Conservation (phyloP, 768 basidiomycete species). For the Exidia glandulosa region DNA sequence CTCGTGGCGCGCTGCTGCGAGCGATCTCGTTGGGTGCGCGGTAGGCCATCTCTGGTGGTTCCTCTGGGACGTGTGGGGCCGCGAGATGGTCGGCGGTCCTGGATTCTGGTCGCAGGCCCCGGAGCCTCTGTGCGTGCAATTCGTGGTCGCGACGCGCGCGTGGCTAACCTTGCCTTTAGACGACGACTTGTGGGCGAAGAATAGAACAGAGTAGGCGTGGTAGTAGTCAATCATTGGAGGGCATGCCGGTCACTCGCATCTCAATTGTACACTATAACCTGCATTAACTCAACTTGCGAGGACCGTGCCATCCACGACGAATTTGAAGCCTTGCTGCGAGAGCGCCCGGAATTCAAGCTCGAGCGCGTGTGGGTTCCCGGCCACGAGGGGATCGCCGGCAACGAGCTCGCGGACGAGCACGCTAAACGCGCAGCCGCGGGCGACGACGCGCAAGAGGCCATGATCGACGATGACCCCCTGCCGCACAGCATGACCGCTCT, state of each 20-base stretch:
- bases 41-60: slow-evolving; percentile 86
- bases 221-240: too few species aligned
- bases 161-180: slow-evolving; percentile 24
- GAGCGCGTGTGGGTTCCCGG: background rate
- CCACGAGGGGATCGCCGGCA: background rate
- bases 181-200: slow-evolving; percentile 56
- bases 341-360: background rate
- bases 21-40: slow-evolving; percentile 72
- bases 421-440: background rate
- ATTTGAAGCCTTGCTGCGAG: background rate
- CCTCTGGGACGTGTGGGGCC: slow-evolving; percentile 74
- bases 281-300: background rate
- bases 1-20: slow-evolving; percentile 73
- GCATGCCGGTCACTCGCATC: background rate
- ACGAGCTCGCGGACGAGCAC: background rate
- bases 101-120: slow-evolving; percentile 67
- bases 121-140: slow-evolving; percentile 45
- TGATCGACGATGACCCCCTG: background rate
- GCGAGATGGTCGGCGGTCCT: slow-evolving; percentile 73
- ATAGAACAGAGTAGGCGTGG: too few species aligned
- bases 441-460: background rate
- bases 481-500: background rate
- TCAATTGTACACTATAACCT: background rate
- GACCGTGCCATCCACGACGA: background rate
- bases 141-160: background rate